A percentile compares a stretch with the other conserved stretches of the same genome.
phyloP scores from a whole-genome alignment of 495 filamentous ascomycete genomes.

The Aspergillus egyptiacus region DNA sequence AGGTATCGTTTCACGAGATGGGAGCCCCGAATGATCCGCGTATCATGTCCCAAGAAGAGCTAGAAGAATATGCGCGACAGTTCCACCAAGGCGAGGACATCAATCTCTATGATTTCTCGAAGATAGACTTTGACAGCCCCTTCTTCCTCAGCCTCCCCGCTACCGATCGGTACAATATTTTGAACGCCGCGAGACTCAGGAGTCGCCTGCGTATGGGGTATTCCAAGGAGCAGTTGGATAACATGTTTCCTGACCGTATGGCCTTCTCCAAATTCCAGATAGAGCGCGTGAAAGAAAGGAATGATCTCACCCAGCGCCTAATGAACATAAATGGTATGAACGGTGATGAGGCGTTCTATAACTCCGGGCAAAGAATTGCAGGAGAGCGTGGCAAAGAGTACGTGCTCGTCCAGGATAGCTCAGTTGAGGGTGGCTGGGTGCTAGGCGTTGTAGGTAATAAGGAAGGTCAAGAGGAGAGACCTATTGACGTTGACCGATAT shows the following conservation, averaged over 20 bases:
- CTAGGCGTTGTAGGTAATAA: slow-evolving; percentile 88
- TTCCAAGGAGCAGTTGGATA: slow-evolving; percentile 90
- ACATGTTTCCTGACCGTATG: slow-evolving; percentile 98
- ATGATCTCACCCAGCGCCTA: slow-evolving; percentile 88
- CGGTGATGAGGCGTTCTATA: slow-evolving; percentile 60
- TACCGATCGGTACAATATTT: slow-evolving; percentile 90
- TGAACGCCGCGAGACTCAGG: slow-evolving; percentile 84
- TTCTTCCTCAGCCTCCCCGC: slow-evolving; percentile 90
- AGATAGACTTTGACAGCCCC: slow-evolving; percentile 92
- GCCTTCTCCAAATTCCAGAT: slow-evolving; percentile 95
- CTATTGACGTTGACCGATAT: slow-evolving; percentile 81
- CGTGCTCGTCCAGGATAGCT: slow-evolving; percentile 89
- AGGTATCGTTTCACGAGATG: slow-evolving; percentile 70
- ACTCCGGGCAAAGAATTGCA: slow-evolving; percentile 64
- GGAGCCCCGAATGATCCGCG: slow-evolving; percentile 85
- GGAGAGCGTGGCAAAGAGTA: slow-evolving; percentile 91
- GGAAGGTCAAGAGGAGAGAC: slow-evolving; percentile 66
- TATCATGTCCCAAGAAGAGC: slow-evolving; percentile 88
- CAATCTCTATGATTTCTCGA: slow-evolving; percentile 96
- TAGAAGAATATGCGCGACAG: slow-evolving; percentile 87
- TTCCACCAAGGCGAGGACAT: slow-evolving; percentile 93
- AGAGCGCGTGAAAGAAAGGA: slow-evolving; percentile 82
- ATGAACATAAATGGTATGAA: slow-evolving; percentile 95
- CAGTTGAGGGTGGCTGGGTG: slow-evolving; percentile 95
- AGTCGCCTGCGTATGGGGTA: slow-evolving; percentile 90